phyloP scores from a whole-genome alignment of 805 yeast genomes.

The Saccharomycopsis vini region DNA sequence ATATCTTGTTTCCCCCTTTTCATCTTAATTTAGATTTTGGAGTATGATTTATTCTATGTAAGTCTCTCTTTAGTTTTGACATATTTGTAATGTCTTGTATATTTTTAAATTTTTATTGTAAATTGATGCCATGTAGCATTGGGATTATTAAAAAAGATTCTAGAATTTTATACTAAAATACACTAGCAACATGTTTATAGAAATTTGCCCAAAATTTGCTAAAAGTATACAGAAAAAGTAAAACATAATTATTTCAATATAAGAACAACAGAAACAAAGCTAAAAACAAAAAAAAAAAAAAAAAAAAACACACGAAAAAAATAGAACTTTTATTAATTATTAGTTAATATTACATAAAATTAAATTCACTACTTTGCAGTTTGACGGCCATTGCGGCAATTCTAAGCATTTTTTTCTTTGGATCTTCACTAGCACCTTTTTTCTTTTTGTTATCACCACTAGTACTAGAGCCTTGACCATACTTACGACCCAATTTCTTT shows the following conservation, averaged over 20 bases:
- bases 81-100: background rate
- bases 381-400: slow-evolving; percentile 63
- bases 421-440: slow-evolving; percentile 44
- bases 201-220: too few species aligned
- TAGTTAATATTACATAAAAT: slow-evolving; percentile 28
- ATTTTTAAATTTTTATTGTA: too few species aligned
- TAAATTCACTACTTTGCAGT: slow-evolving; percentile 65
- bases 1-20: too few species aligned
- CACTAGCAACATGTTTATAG: too few species aligned
- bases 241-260: too few species aligned
- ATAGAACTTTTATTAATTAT: background rate
- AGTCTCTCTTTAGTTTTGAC: background rate
- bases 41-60: background rate
- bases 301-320: background rate
- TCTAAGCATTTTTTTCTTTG: slow-evolving; percentile 64
- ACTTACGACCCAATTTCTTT: slow-evolving; percentile 51
- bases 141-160: too few species aligned
- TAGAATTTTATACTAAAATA: too few species aligned
- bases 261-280: too few species aligned
- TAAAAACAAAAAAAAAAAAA: background rate
- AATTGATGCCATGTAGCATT: too few species aligned
- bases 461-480: slow-evolving; percentile 21
- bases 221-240: too few species aligned
- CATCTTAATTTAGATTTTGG: too few species aligned
- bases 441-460: slow-evolving; percentile 25